Percentiles rank a stretch among this genome's conserved stretches.
Evolutionary conservation across 768 basidiomycete genomes (phyloP).

Genomic region (Kwoniella pini): DNA sequence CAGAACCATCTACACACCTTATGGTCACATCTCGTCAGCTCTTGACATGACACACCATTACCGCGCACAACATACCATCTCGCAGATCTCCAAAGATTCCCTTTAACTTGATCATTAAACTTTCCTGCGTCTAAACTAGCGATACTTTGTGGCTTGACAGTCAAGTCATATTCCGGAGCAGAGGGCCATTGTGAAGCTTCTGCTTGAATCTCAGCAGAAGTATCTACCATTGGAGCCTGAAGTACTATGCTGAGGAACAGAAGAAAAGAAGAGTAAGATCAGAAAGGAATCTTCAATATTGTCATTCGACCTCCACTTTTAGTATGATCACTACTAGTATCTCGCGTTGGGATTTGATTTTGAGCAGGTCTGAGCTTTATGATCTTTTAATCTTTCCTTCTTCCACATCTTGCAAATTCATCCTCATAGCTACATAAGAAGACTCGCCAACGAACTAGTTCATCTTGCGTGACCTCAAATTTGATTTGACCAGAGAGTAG

Average conservation of each 20-base stretch:
- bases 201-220: not conserved
- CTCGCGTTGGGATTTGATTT: too few relatives aligned
- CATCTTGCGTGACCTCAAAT: too few relatives aligned
- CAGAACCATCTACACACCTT: conserved; percentile 77
- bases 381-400: too few relatives aligned
- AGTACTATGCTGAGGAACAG: not conserved
- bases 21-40: not conserved
- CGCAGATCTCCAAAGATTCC: conserved; percentile 63
- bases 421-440: too few relatives aligned
- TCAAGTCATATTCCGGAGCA: conserved; percentile 26
- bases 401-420: too few relatives aligned
- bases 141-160: not conserved
- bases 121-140: conserved; percentile 8
- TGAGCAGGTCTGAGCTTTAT: too few relatives aligned
- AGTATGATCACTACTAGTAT: too few relatives aligned
- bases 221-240: not conserved
- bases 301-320: too few relatives aligned
- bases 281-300: too few relatives aligned
- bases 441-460: too few relatives aligned
- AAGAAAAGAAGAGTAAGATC: not conserved
- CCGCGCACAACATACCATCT: conserved; percentile 60
- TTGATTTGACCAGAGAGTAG: too few relatives aligned
- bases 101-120: conserved; percentile 15
- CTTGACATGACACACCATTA: not conserved
- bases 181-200: conserved; percentile 14